Base-by-base conservation (phyloP, 208 protist genomes). In the Leptomonas pyrrhocoris region DNA sequence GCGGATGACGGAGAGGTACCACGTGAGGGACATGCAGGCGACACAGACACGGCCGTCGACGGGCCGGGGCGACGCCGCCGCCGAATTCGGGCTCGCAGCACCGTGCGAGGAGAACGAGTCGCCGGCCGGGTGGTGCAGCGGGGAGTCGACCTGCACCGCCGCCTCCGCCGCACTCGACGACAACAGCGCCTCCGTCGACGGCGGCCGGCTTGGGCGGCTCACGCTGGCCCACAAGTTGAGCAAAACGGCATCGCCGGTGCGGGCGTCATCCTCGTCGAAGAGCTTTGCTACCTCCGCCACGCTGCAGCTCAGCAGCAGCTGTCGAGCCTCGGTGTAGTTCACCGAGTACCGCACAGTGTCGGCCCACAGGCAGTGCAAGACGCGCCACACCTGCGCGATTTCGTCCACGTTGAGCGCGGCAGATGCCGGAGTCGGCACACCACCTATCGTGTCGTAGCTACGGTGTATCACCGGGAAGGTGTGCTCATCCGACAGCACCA, bases 1-100 rank as follows among this genome's bases (percentile, higher is more conserved):
- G 30, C 88, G 81, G 18, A 89, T 23, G 1, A 84, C 50, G 12
- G 80, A 36, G 19, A 93, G 57, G 51, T 84, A 82, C 88, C 88
- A 93, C 28, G 79, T 57, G 36, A 93, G 53, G 46, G 88, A 84
- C 40, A 90, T 60, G 50, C 79, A 79, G 11, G 77, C 80, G 0
- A 80, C 67, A 46, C 77, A 58, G 30, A 71, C 57, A 1, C 53
- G 71, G 30, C 72, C 59, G 36, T 73, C 67, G 21, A 18, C 38
- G 74, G 38, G 84, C 28, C 77, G 70, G 23, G 68, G 56, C 8
- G 64, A 77, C 38, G 38, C 9, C 38, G 6, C 9, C 13, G 38
- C 40, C 21, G 46, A 64, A 38, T 13, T 53, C 8, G 59, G 63
- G 30, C 72, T 74, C 30, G 55, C 27, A 15, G 36, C 16, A 40